Base-by-base conservation (phyloP, 495 filamentous ascomycete genomes). In the Aspergillus conjunctus region DNA sequence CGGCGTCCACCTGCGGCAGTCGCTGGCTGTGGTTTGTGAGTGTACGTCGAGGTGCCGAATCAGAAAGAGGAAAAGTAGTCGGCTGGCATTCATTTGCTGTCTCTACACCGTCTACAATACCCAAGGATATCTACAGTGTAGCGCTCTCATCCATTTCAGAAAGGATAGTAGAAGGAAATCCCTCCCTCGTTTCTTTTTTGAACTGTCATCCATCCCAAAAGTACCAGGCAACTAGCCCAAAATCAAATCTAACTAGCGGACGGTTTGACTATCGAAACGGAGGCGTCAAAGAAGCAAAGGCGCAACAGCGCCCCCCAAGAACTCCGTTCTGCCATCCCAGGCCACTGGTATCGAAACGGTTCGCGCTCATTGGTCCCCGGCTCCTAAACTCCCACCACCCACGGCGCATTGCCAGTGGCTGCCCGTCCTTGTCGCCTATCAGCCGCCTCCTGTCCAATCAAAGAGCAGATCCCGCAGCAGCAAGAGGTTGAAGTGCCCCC, bases 401-500 rank as follows among this genome's bases (percentile, higher is more conserved):
- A 33, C 33, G 44, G 45, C 26, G 26, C 26, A 26, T 26, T 26
- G 26, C 26, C 26, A 39, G 33, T 58, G 45, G 56, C 56, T 58
- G 54, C 20, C 11, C 11, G 5, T 3, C 20, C 21, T 41, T 44
- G 41, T 55, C 52, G 34, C 32, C 52, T 39, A 43, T 41, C 50
- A 34, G 34, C 10, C 22, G 14, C 26, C 20, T 17, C 31, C 30
- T 30, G 10, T 18, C 26, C 31, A 34, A 46, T 33, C 31, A 32
- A 20, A 17, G 12, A 26, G 39, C 8, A 12, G 17, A 18, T 37
- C 18, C 20, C 6, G n/a, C 26, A 26, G 26, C 26, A 26, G 26
- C n/a, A n/a, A n/a, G n/a, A n/a, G n/a, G n/a, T n/a, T n/a, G n/a
- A 26, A 26, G 26, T 26, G 26, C 5, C 26, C 26, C 26, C 8